These are phyloP conservation scores for Leptographium lundbergii DNA, from an alignment of 2,329 filamentous ascomycete genomes.

Conservation along the genomic window DNA sequence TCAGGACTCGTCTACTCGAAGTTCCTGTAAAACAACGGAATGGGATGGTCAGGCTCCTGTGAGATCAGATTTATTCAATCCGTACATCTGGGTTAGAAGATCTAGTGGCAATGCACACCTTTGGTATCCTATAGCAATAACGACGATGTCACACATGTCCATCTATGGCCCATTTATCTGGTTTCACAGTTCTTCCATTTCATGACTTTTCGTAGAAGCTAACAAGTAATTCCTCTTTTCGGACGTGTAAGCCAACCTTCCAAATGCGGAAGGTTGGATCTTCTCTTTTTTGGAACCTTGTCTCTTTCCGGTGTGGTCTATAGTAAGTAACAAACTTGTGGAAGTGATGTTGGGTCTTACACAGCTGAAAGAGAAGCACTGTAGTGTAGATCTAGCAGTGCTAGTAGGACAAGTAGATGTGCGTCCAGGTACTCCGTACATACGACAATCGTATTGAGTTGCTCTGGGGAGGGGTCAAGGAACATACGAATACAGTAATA, in stretches of 20 bases:
- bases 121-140: too few relatives aligned
- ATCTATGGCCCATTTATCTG: too few relatives aligned
- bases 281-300: neutral
- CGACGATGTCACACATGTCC: too few relatives aligned
- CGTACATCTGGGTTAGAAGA: neutral
- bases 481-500: too few relatives aligned
- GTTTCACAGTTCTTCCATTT: too few relatives aligned
- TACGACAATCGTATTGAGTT: neutral
- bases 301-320: neutral
- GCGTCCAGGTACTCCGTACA: neutral
- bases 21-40: too few relatives aligned
- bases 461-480: neutral
- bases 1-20: too few relatives aligned
- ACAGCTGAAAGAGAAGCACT: neutral
- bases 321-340: neutral
- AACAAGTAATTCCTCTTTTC: conserved; percentile 3
- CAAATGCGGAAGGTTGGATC: conserved; percentile 4
- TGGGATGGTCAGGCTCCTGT: too few relatives aligned
- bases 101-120: neutral
- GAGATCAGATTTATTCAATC: too few relatives aligned
- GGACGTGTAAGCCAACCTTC: conserved; percentile 9
- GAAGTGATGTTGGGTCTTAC: neutral
- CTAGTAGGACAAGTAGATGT: neutral
- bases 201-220: neutral
- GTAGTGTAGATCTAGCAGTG: neutral